phyloP scores from a whole-genome alignment of 495 filamentous ascomycete genomes.

The Bacidia gigantensis region DNA sequence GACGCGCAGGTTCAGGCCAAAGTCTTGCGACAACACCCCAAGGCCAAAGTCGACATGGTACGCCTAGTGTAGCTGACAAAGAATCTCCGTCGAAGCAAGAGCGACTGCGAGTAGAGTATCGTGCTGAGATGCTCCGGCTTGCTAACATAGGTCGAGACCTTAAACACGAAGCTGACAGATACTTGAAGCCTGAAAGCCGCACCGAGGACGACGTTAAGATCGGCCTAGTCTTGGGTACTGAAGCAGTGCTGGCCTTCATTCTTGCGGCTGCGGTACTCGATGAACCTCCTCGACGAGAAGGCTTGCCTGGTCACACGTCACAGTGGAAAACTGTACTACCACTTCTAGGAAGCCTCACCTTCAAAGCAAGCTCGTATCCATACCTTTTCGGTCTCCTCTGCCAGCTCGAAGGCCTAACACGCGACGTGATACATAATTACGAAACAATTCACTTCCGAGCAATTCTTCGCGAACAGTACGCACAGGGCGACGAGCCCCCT shows the following conservation, averaged over 20 bases:
- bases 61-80: constrained; percentile 19
- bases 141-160: constrained; percentile 31
- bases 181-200: constrained; percentile 22
- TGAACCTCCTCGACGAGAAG: constrained; percentile 23
- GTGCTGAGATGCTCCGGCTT: constrained; percentile 32
- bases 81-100: constrained; percentile 19
- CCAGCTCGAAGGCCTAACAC: constrained; percentile 35
- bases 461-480: neutral
- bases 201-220: constrained; percentile 21
- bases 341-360: constrained; percentile 32
- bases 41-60: constrained; percentile 18
- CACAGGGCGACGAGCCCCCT: neutral
- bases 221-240: constrained; percentile 31
- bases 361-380: constrained; percentile 26
- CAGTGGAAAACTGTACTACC: constrained; percentile 38
- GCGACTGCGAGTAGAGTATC: constrained; percentile 30
- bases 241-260: constrained; percentile 37
- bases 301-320: constrained; percentile 28
- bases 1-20: constrained; percentile 21
- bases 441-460: neutral
- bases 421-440: constrained; percentile 26
- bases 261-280: constrained; percentile 36
- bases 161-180: constrained; percentile 35
- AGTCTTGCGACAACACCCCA: constrained; percentile 23
- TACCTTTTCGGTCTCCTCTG: constrained; percentile 30